These are phyloP conservation scores for Agaricales sp. DNA, from an alignment of 1,284 basidiomycete species.

Conservation along the genomic window DNA sequence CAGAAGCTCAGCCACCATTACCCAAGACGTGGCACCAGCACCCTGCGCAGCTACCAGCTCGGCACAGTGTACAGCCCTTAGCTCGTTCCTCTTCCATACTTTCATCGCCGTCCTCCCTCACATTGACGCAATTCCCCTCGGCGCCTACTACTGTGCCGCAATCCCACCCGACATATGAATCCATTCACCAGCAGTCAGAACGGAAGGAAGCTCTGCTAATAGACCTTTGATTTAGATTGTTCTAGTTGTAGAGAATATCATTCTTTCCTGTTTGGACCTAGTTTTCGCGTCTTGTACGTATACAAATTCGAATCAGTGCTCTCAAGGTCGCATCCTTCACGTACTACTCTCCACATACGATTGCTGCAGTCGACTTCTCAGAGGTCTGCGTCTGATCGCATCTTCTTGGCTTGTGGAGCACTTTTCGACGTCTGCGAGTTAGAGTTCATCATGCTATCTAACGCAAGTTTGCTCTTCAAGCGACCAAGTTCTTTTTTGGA, in stretches of 20 bases:
- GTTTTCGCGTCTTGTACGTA: no score
- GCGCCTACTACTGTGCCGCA: not conserved
- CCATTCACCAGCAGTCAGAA: not conserved
- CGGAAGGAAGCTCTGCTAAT: constrained; percentile 1
- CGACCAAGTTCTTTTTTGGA: not conserved
- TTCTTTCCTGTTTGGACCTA: no score
- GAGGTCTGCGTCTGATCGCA: no score
- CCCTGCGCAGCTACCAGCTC: not conserved
- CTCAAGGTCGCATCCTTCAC: no score
- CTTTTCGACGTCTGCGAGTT: constrained; percentile 10
- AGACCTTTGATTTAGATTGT: not conserved
- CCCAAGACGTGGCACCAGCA: not conserved
- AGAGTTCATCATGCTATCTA: constrained; percentile 1
- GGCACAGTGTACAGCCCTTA: not conserved
- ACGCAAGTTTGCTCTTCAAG: not conserved
- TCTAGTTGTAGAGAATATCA: no score
- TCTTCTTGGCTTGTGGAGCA: not conserved
- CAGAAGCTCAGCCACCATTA: not conserved
- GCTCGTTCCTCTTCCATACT: not conserved
- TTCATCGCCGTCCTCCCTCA: not conserved
- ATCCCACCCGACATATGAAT: not conserved
- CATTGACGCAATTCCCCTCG: not conserved
- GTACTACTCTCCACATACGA: no score
- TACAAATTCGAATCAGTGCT: no score
- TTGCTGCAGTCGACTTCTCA: no score